Percentiles rank a stretch among this genome's conserved stretches.
These are phyloP conservation scores for Sporobolomyces phaffii DNA, from an alignment of 768 basidiomycete genomes.

Conservation along the genomic window DNA sequence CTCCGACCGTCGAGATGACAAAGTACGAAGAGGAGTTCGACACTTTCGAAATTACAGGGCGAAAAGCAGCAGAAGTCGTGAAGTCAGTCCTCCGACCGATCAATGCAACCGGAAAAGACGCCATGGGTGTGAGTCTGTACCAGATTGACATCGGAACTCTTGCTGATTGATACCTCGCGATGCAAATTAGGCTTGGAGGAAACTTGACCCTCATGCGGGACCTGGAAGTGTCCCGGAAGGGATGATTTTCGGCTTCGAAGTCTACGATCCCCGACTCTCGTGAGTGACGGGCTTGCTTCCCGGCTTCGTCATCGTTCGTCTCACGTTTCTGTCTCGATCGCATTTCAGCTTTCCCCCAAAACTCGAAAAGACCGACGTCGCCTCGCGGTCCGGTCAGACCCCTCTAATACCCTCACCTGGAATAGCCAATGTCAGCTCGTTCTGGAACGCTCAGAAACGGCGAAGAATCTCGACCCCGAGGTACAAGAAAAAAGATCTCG, in stretches of 20 bases:
- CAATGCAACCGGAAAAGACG: slow-evolving; percentile 22
- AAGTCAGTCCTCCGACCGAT: slow-evolving; percentile 48
- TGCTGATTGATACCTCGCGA: neutral
- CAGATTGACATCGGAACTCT: too few relatives aligned
- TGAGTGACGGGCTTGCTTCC: slow-evolving; percentile 46
- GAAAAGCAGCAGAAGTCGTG: slow-evolving; percentile 66
- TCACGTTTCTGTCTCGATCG: neutral
- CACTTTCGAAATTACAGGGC: slow-evolving; percentile 83
- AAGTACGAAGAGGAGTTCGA: slow-evolving; percentile 5
- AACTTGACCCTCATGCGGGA: slow-evolving; percentile 58
- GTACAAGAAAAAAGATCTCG: slow-evolving; percentile 55
- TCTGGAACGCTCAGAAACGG: slow-evolving; percentile 57
- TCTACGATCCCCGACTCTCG: slow-evolving; percentile 81
- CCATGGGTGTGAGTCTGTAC: slow-evolving; percentile 5
- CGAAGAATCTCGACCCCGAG: slow-evolving; percentile 55
- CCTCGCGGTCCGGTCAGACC: neutral
- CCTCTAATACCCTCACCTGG: neutral
- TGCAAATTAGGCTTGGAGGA: slow-evolving; percentile 61
- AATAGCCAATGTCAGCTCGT: neutral
- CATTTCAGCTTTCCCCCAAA: slow-evolving; percentile 8
- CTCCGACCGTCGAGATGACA: slow-evolving; percentile 53
- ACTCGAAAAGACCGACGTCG: slow-evolving; percentile 5
- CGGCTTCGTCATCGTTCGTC: neutral
- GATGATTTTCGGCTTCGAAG: slow-evolving; percentile 70
- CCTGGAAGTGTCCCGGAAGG: slow-evolving; percentile 65